Evolutionary conservation across 768 basidiomycete genomes (phyloP), one percentile per base, ranked within the genome.

Genomic region (Agrocybe praecox): DNA sequence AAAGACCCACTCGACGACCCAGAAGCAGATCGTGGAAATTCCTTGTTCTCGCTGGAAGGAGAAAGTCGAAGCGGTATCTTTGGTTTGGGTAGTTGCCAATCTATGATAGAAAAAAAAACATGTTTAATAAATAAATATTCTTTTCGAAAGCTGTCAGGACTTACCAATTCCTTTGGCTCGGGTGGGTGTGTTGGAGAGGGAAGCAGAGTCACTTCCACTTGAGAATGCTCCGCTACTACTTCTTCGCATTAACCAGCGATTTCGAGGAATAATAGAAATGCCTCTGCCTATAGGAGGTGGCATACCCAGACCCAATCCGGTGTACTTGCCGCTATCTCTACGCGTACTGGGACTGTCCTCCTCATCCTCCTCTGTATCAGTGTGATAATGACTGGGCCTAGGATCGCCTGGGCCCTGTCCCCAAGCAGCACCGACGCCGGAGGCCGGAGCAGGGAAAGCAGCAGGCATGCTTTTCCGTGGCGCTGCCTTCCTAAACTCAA

Each of bases 211-310:
- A 62, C 89, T 89, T 18, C 88, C 84, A 60, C 84, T 88, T 11
- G 90, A 92, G 64, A 91, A 90, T 1, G 88, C 87, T 14, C 90
- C 90, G 61, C 90, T 92, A 65, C 90, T 92, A 55, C 86, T 91
- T 58, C 91, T 78, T 12, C 91, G 81, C 80, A 88, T 83, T 26
- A 92, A 67, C 84, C 85, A 88, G 40, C 80, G 76, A 46, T 82
- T 76, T 24, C 81, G 76, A 33, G 77, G 71, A 10, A 79, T 68
- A 6, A 75, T 70, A 10, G 72, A 59, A n/a, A 69, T 45, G 14
- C 23, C 65, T 66, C 53, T 72, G 63, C 36, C 49, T 19, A 49
- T 17, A 2, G 59, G 49, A 43, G 56, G 56, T 29, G 60, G 64
- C 49, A 60, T 56, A 17, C 89, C 90, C 12, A 90, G 73, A 1